Conservation (phyloP, 2,329 filamentous ascomycete genomes). For the Fusarium mangiferae region DNA sequence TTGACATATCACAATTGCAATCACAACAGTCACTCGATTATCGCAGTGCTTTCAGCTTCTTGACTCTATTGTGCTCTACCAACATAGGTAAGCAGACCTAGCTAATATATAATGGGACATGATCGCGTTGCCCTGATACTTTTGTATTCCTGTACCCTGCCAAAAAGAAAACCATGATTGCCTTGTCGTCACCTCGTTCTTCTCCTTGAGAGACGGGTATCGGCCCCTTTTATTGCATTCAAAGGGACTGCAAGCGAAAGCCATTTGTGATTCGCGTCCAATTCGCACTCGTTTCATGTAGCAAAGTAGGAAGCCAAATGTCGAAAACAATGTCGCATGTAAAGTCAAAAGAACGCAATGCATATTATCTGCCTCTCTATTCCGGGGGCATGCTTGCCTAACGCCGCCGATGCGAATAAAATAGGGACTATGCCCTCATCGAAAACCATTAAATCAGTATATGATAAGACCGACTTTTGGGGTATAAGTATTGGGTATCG, state of each 20-base stretch:
- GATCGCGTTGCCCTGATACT: background rate
- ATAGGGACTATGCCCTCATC: slow-evolving; percentile 10
- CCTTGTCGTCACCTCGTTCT: background rate
- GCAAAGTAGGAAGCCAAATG: slow-evolving; percentile 11
- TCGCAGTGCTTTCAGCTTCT: background rate
- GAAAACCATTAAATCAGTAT: slow-evolving; percentile 11
- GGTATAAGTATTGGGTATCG: slow-evolving; percentile 36
- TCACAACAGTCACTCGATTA: background rate
- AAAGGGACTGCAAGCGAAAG: background rate
- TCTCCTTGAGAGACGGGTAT: background rate
- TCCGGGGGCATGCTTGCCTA: slow-evolving; percentile 22
- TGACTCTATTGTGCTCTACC: slow-evolving; percentile 6
- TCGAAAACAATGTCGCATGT: background rate
- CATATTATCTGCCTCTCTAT: slow-evolving; percentile 13
- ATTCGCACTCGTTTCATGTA: background rate
- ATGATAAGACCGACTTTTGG: background rate
- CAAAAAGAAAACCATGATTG: slow-evolving; percentile 2
- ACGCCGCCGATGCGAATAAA: slow-evolving; percentile 35
- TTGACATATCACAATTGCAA: background rate
- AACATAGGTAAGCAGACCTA: slow-evolving; percentile 4
- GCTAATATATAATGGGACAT: slow-evolving; percentile 10
- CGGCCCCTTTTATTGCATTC: background rate
- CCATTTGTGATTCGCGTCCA: background rate
- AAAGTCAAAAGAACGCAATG: slow-evolving; percentile 9
- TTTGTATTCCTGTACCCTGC: slow-evolving; percentile 5